Evolutionary conservation across 495 filamentous ascomycete species (phyloP), one percentile per base, ranked within the genome.

Genomic region (Trichoderma parareesei): DNA sequence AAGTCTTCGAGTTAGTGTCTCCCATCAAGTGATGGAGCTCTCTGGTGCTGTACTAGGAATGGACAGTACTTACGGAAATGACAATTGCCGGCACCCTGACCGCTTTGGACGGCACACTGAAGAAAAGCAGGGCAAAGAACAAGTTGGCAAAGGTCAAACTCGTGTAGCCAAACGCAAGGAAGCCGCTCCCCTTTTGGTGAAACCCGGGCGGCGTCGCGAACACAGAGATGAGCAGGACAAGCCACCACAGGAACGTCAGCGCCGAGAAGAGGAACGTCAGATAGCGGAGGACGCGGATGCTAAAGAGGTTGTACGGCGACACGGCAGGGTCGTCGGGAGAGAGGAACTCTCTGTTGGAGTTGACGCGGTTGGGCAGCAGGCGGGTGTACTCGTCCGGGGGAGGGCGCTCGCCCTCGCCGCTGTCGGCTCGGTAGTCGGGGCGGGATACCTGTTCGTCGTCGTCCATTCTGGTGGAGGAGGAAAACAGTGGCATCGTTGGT

Each of bases 271-370:
- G 63, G 65, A 93, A 82, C 4, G 89, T 90, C 46, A 92, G 70
- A 71, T 83, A 88, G 68, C 91, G 85, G 14, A 93, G 76, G 41
- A 88, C 81, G 38, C 94, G 87, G 44, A 98, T 89, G 66, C 85
- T 89, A 86, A 90, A 96, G 62, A 97, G 86, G 71, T 98, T 98
- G 77, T 97, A 96, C 0, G 94, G 94, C 1, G 94, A 92, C 40
- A 98, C 94, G 63, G 93, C 93, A 62, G 93, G 94, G 75, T 97
- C 93, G 82, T 96, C 91, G n/a, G 93, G 93, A 67, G 88, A 89
- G 49, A 97, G 78, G 69, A 88, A 93, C 49, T 81, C 83, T 61
- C 85, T 80, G 35, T 75, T 75, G 64, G 78, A 75, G 64, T 78
- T 73, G 61, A 81, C 68, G 61, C 78, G 77, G 61, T 86, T 82